Evolutionary conservation across 1,139 yeast genomes (phyloP).

Genomic region (Debaryomyces subglobosus): DNA sequence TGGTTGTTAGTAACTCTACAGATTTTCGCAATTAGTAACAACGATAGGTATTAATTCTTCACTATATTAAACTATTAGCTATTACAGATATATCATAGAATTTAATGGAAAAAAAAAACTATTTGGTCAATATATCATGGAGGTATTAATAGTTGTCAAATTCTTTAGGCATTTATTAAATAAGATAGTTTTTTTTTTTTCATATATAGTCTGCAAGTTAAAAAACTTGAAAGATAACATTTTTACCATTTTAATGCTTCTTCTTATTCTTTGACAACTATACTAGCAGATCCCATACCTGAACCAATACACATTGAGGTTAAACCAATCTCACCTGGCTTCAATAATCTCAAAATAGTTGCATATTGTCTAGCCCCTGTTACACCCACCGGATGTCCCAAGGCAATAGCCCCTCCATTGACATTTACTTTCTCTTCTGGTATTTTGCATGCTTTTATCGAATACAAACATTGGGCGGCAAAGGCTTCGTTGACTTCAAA

Average conservation of each 20-base stretch:
- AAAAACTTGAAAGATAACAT: no score
- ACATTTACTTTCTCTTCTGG: slow-evolving; percentile 79
- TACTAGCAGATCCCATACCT: slow-evolving; percentile 97
- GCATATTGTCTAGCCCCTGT: slow-evolving; percentile 96
- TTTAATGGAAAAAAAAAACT: neutral
- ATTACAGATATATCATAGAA: no score
- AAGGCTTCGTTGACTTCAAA: slow-evolving; percentile 95
- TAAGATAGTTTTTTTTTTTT: no score
- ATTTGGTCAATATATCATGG: neutral
- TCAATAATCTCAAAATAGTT: slow-evolving; percentile 78
- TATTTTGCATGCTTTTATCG: slow-evolving; percentile 65
- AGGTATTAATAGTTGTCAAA: no score
- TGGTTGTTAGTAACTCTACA: no score
- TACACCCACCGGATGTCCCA: slow-evolving; percentile 95
- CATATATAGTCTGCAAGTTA: no score
- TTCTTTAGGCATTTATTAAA: no score
- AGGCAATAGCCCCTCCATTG: slow-evolving; percentile 94
- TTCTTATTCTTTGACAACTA: slow-evolving; percentile 71
- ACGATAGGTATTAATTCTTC: no score
- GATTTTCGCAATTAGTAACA: no score
- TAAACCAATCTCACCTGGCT: slow-evolving; percentile 81
- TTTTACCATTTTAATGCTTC: neutral
- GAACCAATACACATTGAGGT: slow-evolving; percentile 98
- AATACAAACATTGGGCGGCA: slow-evolving; percentile 89
- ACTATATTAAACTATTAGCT: no score